Percentiles rank a stretch among this genome's conserved stretches.
Evolutionary conservation across 441 rosid genomes (phyloP).

Genomic region (Daphne laureola): DNA sequence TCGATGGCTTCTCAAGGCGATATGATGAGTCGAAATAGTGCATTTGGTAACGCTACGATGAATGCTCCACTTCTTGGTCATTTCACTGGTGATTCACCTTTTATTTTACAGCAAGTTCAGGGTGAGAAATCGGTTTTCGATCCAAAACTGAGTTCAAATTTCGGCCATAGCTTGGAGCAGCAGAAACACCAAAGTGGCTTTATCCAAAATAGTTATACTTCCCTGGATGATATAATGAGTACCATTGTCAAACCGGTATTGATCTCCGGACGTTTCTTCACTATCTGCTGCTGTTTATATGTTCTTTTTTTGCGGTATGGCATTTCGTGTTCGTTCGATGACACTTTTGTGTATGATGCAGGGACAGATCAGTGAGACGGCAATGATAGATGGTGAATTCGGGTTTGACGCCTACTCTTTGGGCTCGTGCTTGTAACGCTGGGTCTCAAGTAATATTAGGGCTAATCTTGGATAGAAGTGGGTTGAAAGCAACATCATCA

Average conservation of each 20-base stretch:
- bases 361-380: constrained; percentile 41
- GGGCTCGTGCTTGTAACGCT: constrained; percentile 38
- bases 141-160: constrained; percentile 32
- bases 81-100: constrained; percentile 22
- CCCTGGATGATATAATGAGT: constrained; percentile 61
- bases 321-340: too few relatives aligned
- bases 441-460: constrained; percentile 5
- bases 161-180: constrained; percentile 34
- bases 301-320: too few relatives aligned
- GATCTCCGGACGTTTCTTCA: constrained; percentile 7
- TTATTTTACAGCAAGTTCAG: constrained; percentile 26
- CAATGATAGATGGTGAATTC: constrained; percentile 52
- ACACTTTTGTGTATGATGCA: constrained; percentile 28
- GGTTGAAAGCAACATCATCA: constrained; percentile 4
- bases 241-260: constrained; percentile 66
- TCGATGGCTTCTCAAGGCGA: constrained; percentile 27
- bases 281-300: constrained; percentile 4
- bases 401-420: constrained; percentile 54
- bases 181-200: constrained; percentile 39
- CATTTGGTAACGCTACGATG: constrained; percentile 20
- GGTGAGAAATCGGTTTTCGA: constrained; percentile 32
- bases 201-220: constrained; percentile 36
- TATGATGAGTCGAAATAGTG: constrained; percentile 22
- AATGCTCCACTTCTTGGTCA: constrained; percentile 32
- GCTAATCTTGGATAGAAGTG: constrained; percentile 8